Evolutionary conservation across 331 rosid species (phyloP), one percentile per base, ranked within the genome.

Genomic region (Spiraea crenata): DNA sequence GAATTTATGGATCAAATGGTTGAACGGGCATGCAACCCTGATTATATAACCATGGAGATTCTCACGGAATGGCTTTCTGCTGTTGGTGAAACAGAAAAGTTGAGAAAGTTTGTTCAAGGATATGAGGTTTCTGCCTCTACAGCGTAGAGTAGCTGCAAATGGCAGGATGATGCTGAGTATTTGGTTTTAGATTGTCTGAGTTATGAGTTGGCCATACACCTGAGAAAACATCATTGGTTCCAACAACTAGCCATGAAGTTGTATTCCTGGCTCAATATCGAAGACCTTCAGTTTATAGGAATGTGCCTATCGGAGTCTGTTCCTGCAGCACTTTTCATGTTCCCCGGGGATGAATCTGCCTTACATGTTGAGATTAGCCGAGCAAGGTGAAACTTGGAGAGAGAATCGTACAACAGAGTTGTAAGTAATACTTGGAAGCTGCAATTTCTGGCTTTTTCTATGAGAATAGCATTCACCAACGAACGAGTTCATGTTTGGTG

Each of bases 21-120:
- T 45, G 89, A 79, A 48, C 80, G 86, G 54, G 92, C 90, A 10
- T 92, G 96, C 78, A 58, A 50, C 46, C 92, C 98, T 50, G 91
- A 92, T 82, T 85, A 82, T 61, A 72, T 80, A 76, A 92, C 96
- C 71, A 78, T 88, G 89, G 96, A 90, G 58, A 81, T 90, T 71
- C 92, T 92, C 52, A 83, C 93, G 1, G 90, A 90, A 63, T 90
- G 98, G 98, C 86, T 92, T 75, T 63, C 84, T 55, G 80, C 85
- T 0, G 82, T 73, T 45, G 93, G 92, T 38, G 83, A 92, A 73
- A 73, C 31, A 0, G 79, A 76, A 56, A 84, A 79, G 73, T 79
- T 92, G 73, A 76, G 80, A 69, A 72, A 13, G 7, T 90, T 92
- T 73, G 71, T 82, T 3, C 64, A 41, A 57, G 97, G 93, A 57